Conservation (phyloP, 1,139 yeast genomes). For the Geotrichum bryndzae region DNA sequence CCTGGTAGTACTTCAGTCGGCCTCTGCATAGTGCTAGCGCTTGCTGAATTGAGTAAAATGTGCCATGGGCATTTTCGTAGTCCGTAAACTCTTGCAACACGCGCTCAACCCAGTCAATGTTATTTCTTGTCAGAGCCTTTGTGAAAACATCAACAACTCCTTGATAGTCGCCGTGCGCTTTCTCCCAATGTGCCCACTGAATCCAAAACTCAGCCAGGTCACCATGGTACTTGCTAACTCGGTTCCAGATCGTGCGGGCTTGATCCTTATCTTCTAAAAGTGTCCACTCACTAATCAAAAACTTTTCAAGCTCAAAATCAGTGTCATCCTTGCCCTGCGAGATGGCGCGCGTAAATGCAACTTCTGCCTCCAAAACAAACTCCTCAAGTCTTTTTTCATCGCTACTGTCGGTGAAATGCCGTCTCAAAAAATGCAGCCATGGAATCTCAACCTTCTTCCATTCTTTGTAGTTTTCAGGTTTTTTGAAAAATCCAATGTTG, state of each 20-base stretch:
- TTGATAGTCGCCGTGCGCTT: constrained; percentile 28
- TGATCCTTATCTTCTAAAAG: constrained; percentile 11
- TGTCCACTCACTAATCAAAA: constrained; percentile 15
- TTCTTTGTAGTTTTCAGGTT: constrained; percentile 27
- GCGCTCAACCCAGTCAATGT: constrained; percentile 49
- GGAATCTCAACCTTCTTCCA: constrained; percentile 40
- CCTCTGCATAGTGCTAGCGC: constrained; percentile 22
- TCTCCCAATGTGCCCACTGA: constrained; percentile 40
- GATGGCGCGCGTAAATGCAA: constrained; percentile 1
- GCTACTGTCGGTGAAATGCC: constrained; percentile 18
- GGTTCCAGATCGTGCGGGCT: constrained; percentile 19
- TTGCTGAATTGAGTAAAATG: constrained; percentile 26
- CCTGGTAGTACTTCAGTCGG: constrained; percentile 14
- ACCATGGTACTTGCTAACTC: constrained; percentile 24
- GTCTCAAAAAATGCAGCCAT: constrained; percentile 28
- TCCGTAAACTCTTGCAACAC: constrained; percentile 44
- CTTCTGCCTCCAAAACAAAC: constrained; percentile 19
- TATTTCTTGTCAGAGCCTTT: constrained; percentile 34
- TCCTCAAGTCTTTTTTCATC: constrained; percentile 20
- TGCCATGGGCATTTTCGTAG: constrained; percentile 40
- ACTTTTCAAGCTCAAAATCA: not conserved
- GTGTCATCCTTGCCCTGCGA: not conserved
- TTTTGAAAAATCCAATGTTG: constrained; percentile 16
- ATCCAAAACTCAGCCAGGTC: constrained; percentile 47
- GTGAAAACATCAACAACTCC: constrained; percentile 33